These are phyloP conservation scores for Ensete ventricosum DNA, from an alignment of 176 grass and related monocot species.

Conservation along the genomic window DNA sequence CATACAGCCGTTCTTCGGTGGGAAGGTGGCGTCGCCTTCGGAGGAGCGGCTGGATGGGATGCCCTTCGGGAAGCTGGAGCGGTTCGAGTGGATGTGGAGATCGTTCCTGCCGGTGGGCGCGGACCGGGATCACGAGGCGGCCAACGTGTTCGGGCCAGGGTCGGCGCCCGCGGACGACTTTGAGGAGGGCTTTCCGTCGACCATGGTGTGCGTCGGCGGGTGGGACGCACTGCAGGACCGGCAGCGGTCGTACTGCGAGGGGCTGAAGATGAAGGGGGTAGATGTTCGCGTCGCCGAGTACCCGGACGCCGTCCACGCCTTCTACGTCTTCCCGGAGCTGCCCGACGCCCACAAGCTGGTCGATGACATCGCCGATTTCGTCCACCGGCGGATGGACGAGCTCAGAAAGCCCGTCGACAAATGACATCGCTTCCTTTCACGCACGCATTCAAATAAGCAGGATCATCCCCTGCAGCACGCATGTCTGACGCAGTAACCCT, in stretches of 20 bases:
- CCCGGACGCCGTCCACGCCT: conserved; percentile 26
- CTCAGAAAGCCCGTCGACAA: background rate
- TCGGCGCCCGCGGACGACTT: conserved; percentile 9
- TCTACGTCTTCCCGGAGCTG: conserved; percentile 26
- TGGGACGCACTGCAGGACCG: conserved; percentile 48
- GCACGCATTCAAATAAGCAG: too few species aligned
- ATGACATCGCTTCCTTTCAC: background rate
- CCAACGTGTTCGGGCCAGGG: conserved; percentile 31
- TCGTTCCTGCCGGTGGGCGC: conserved; percentile 38
- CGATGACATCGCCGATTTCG: background rate
- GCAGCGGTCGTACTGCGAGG: conserved; percentile 15
- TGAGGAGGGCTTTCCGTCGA: conserved; percentile 32
- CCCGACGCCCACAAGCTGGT: conserved; percentile 11
- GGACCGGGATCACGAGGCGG: conserved; percentile 41
- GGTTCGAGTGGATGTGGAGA: conserved; percentile 34
- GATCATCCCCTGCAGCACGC: too few species aligned
- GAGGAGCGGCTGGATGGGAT: conserved; percentile 26
- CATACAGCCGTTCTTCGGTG: conserved; percentile 54
- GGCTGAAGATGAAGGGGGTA: conserved; percentile 14
- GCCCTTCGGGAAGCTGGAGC: conserved; percentile 26
- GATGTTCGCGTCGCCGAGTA: conserved; percentile 25
- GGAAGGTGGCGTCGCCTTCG: conserved; percentile 36
- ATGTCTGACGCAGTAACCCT: too few species aligned
- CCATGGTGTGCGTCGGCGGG: conserved; percentile 36
- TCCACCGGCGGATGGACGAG: background rate